Evolutionary conservation across 768 basidiomycete species (phyloP).

Genomic region (Lentinula raphanica): DNA sequence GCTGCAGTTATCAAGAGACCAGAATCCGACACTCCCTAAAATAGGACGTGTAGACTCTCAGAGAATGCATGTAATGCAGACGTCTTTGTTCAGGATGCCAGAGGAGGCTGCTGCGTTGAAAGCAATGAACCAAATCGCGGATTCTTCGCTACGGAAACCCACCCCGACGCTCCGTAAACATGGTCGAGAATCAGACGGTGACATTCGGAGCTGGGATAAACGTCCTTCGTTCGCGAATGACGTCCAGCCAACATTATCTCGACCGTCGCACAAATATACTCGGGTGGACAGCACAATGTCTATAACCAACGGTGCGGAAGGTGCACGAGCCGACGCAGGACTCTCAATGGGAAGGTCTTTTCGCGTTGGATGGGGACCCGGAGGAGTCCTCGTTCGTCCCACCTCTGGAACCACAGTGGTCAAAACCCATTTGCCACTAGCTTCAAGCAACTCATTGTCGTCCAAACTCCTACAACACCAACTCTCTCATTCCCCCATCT

Average conservation of each 20-base stretch:
- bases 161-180: slow-evolving; percentile 54
- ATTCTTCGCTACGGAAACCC: slow-evolving; percentile 22
- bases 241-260: slow-evolving; percentile 58
- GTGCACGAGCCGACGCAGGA: slow-evolving; percentile 71
- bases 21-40: slow-evolving; percentile 58
- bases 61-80: slow-evolving; percentile 92
- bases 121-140: slow-evolving; percentile 40
- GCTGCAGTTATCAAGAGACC: slow-evolving; percentile 35
- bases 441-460: slow-evolving; percentile 36
- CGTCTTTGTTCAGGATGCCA: slow-evolving; percentile 74
- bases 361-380: slow-evolving; percentile 86
- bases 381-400: slow-evolving; percentile 62
- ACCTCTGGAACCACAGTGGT: slow-evolving; percentile 58
- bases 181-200: slow-evolving; percentile 74
- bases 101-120: slow-evolving; percentile 67
- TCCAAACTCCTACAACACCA: slow-evolving; percentile 73
- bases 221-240: slow-evolving; percentile 76
- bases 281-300: slow-evolving; percentile 69
- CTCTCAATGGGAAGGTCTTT: slow-evolving; percentile 83
- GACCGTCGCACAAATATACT: slow-evolving; percentile 77
- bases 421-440: slow-evolving; percentile 43
- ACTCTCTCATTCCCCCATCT: slow-evolving; percentile 65
- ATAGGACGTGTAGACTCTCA: slow-evolving; percentile 77
- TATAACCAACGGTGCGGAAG: slow-evolving; percentile 58
- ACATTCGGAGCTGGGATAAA: slow-evolving; percentile 54